Evolutionary conservation across 768 basidiomycete species (phyloP).

Genomic region (Fomitopsis serialis): DNA sequence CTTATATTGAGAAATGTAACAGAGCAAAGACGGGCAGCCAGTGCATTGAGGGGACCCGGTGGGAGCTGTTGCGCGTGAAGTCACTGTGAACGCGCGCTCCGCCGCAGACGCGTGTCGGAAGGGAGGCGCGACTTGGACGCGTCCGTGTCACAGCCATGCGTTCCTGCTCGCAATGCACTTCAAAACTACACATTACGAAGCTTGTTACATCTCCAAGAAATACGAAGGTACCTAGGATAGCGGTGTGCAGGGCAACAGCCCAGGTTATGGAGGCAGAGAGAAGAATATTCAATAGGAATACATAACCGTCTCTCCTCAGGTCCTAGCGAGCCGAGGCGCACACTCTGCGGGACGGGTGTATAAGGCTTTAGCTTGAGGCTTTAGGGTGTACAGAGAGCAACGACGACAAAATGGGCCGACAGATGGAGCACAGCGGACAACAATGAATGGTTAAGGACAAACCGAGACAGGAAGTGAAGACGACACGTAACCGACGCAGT

Average conservation of each 20-base stretch:
- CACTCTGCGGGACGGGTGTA: neutral
- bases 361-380: constrained; percentile 4
- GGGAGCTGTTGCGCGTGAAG: too few relatives aligned
- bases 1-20: too few relatives aligned
- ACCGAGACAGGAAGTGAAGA: constrained; percentile 10
- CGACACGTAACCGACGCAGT: constrained; percentile 2
- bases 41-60: too few relatives aligned
- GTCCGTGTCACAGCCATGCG: too few relatives aligned
- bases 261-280: neutral
- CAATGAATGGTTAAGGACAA: constrained; percentile 6
- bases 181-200: constrained; percentile 6
- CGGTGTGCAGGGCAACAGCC: neutral
- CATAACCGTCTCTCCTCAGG: constrained; percentile 7
- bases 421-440: constrained; percentile 11
- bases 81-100: too few relatives aligned
- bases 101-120: too few relatives aligned
- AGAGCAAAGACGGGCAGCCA: too few relatives aligned
- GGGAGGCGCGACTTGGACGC: too few relatives aligned
- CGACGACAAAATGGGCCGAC: neutral
- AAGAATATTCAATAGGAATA: constrained; percentile 16
- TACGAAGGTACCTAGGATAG: too few relatives aligned
- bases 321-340: constrained; percentile 14
- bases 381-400: constrained; percentile 6
- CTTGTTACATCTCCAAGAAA: neutral
- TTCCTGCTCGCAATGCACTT: neutral